Conservation (phyloP, 2,329 filamentous ascomycete species). For the Pestalotiopsis sp. region DNA sequence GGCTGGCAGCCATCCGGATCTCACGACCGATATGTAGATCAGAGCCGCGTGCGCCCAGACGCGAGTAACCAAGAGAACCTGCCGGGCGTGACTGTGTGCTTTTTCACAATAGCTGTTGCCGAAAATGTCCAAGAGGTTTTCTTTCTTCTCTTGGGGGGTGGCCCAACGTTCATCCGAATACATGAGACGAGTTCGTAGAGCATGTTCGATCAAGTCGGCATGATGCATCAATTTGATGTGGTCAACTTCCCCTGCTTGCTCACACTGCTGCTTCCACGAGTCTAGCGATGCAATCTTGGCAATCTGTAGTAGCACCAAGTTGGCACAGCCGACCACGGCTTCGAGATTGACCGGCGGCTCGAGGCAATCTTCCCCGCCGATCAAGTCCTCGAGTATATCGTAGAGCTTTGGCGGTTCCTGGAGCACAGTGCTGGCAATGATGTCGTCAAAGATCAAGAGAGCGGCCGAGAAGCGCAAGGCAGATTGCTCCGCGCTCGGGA, state of each 20-base stretch:
- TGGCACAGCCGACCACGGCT: slow-evolving; percentile 18
- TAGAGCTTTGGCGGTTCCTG: slow-evolving; percentile 29
- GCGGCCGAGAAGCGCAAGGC: slow-evolving; percentile 36
- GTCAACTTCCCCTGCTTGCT: slow-evolving; percentile 16
- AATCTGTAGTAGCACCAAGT: slow-evolving; percentile 21
- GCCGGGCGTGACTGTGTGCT: slow-evolving; percentile 10
- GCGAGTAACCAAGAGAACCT: slow-evolving; percentile 25
- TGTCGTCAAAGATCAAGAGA: slow-evolving; percentile 34
- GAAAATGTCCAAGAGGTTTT: slow-evolving; percentile 19
- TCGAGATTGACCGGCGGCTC: slow-evolving; percentile 19
- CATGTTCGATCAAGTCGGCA: slow-evolving; percentile 16
- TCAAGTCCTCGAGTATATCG: slow-evolving; percentile 24
- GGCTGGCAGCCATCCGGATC: slow-evolving; percentile 51
- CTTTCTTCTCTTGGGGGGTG: background rate
- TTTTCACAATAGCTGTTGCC: slow-evolving; percentile 1
- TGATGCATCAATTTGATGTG: slow-evolving; percentile 20
- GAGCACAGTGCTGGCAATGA: slow-evolving; percentile 33
- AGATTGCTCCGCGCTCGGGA: slow-evolving; percentile 34
- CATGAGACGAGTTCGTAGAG: slow-evolving; percentile 14
- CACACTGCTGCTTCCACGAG: slow-evolving; percentile 20
- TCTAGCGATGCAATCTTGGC: slow-evolving; percentile 20
- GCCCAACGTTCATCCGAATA: background rate
- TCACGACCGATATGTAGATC: slow-evolving; percentile 48
- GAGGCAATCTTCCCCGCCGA: slow-evolving; percentile 12
- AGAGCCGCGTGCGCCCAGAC: slow-evolving; percentile 51